These are phyloP conservation scores for Quercus glauca DNA, from an alignment of 306 rosid genomes.

Conservation along the genomic window DNA sequence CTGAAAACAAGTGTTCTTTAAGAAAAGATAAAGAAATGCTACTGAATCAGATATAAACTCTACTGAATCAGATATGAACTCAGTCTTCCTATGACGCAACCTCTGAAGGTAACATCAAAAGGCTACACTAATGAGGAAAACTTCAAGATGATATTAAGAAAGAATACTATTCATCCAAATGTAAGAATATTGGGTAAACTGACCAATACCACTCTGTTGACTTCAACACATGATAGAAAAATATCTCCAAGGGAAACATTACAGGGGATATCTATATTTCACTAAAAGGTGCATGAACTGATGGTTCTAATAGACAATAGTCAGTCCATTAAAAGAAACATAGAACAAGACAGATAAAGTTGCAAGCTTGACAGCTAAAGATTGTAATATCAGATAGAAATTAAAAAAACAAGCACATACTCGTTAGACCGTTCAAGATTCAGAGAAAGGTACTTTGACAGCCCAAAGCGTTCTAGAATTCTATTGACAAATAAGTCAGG, in stretches of 20 bases:
- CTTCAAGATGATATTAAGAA: not conserved
- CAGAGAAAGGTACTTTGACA: conserved; percentile 68
- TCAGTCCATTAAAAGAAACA: not conserved
- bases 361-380: not conserved
- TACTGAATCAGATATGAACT: not conserved
- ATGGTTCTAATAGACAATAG: not conserved
- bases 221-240: not conserved
- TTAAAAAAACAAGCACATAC: conserved; percentile 39
- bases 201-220: not conserved
- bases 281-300: not conserved
- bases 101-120: not conserved
- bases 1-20: conserved; percentile 31
- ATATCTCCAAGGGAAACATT: not conserved
- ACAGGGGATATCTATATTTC: not conserved
- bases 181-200: not conserved
- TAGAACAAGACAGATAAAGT: not conserved
- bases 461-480: conserved; percentile 80
- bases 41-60: conserved; percentile 1
- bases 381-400: not conserved
- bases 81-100: not conserved
- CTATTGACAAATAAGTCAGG: conserved; percentile 71
- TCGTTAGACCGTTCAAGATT: conserved; percentile 64
- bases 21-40: not conserved
- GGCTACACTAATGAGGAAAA: not conserved
- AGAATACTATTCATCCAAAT: not conserved